phyloP scores from a whole-genome alignment of 225 moss, liverwort and hornwort species.

The Sphagnum contortum region DNA sequence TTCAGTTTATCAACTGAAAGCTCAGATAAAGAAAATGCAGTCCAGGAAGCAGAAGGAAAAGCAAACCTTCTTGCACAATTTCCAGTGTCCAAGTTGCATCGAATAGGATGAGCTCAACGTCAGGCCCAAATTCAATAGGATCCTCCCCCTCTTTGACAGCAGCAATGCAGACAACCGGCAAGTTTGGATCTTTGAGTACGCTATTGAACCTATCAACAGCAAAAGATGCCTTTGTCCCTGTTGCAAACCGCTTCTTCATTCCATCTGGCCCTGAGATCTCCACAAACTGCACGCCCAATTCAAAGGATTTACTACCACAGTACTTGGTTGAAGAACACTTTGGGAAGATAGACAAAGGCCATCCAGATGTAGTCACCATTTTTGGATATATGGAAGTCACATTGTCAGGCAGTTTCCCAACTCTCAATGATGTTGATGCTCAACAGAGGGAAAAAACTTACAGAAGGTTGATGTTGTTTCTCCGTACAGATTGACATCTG shows the following conservation, averaged over 20 bases:
- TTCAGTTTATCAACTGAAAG: not conserved
- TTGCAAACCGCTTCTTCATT: conserved; percentile 64
- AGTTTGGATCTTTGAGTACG: conserved; percentile 30
- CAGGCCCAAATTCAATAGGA: conserved; percentile 70
- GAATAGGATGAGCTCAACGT: conserved; percentile 70
- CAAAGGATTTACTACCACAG: not conserved
- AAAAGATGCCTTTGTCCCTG: conserved; percentile 71
- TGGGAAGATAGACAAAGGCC: too few relatives aligned
- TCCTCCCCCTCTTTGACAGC: conserved; percentile 78
- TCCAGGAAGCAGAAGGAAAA: not conserved
- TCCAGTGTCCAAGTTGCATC: conserved; percentile 69
- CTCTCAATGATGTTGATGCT: too few relatives aligned
- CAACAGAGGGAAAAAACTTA: too few relatives aligned
- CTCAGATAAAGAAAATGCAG: too few relatives aligned
- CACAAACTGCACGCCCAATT: conserved; percentile 53
- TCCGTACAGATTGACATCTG: too few relatives aligned
- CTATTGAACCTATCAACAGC: conserved; percentile 80
- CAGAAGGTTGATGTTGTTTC: too few relatives aligned
- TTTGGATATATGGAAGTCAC: too few relatives aligned
- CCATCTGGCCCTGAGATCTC: conserved; percentile 71
- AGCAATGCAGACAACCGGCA: conserved; percentile 55
- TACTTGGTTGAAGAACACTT: too few relatives aligned
- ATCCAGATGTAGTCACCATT: too few relatives aligned
- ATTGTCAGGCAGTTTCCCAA: too few relatives aligned
- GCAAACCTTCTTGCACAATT: conserved; percentile 59